phyloP scores from a whole-genome alignment of 768 basidiomycete species.

The Suillus paluster region DNA sequence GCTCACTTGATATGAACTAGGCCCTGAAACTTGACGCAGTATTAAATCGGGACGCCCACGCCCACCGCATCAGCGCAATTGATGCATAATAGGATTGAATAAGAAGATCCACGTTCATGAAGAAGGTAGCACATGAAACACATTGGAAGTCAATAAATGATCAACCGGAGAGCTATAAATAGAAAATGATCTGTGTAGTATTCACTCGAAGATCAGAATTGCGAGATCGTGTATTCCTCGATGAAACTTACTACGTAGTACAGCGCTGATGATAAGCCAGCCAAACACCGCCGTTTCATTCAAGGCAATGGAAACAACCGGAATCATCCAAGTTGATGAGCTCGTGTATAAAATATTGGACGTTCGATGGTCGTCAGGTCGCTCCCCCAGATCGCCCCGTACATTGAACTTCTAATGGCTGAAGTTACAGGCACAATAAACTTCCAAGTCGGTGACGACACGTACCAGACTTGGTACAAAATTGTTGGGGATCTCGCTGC shows the following conservation, averaged over 20 bases:
- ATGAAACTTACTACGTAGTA: neutral
- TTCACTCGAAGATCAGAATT: neutral
- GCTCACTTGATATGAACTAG: no score
- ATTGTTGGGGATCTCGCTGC: slow-evolving; percentile 47
- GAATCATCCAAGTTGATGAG: neutral
- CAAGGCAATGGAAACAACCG: neutral
- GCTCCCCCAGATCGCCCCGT: neutral
- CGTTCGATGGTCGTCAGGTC: neutral
- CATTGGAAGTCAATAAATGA: no score
- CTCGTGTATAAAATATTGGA: neutral
- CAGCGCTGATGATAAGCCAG: neutral
- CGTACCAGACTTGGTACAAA: slow-evolving; percentile 55
- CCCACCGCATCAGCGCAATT: no score
- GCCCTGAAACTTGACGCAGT: no score
- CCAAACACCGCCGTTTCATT: slow-evolving; percentile 2
- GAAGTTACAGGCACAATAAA: slow-evolving; percentile 8
- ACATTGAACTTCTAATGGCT: neutral
- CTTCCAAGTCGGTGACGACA: slow-evolving; percentile 8
- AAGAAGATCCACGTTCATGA: no score
- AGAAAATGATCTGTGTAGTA: no score
- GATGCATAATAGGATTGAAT: no score
- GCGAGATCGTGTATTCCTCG: neutral
- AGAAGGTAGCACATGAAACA: no score
- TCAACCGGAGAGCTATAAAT: no score
- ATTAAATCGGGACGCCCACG: no score